A percentile compares a stretch with the other conserved stretches of the same genome.
Evolutionary conservation across 345 rosid genomes (phyloP).

Genomic region (Eucalyptus cloeziana): DNA sequence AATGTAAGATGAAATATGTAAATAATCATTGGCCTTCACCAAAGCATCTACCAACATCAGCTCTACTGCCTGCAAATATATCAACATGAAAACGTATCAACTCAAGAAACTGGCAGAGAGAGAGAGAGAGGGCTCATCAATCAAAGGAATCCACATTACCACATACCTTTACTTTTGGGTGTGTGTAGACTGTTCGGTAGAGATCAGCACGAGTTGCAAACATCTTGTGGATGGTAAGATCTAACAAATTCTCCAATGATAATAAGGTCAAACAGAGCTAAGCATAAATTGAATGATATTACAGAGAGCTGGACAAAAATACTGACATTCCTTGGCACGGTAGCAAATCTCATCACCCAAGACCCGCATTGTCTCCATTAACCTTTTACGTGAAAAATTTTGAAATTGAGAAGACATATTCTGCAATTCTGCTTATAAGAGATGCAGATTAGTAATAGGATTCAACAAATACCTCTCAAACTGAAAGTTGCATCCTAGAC

Average conservation of each 20-base stretch:
- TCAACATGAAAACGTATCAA: background rate
- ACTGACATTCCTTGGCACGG: constrained; percentile 91
- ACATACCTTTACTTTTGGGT: constrained; percentile 90
- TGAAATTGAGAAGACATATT: background rate
- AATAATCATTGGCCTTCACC: constrained; percentile 54
- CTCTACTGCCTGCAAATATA: constrained; percentile 63
- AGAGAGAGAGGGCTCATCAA: background rate
- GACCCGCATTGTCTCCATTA: constrained; percentile 86
- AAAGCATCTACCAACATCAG: constrained; percentile 90
- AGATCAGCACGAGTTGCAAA: constrained; percentile 91
- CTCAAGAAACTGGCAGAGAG: background rate
- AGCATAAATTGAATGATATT: background rate
- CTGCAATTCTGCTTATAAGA: background rate
- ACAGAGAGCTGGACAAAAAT: background rate
- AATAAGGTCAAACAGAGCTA: background rate
- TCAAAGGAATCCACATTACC: background rate
- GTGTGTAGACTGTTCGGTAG: constrained; percentile 82
- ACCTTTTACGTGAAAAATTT: constrained; percentile 21
- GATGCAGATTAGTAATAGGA: background rate
- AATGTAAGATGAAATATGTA: constrained; percentile 54
- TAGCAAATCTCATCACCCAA: constrained; percentile 88
- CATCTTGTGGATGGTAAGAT: constrained; percentile 72
- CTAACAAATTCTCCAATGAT: constrained; percentile 22
- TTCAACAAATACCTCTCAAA: constrained; percentile 50
- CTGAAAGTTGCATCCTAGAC: constrained; percentile 76